Evolutionary conservation across 177 flowering plant genomes (phyloP), one percentile per base, ranked within the genome.

Genomic region (Vitis hybrid): DNA sequence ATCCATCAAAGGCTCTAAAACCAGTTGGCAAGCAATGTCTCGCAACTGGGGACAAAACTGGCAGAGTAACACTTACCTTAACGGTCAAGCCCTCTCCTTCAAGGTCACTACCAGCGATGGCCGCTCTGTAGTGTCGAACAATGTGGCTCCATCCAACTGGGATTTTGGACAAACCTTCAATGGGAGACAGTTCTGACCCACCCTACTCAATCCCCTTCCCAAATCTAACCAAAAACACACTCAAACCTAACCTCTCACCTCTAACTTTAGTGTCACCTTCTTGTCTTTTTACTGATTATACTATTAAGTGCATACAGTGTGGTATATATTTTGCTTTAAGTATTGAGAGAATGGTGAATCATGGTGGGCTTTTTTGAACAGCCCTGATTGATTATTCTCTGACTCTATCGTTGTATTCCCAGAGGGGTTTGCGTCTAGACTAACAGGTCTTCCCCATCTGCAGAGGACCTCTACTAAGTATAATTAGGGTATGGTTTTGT

Each of bases 61-160:
- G 86, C 82, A 80, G 63, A 83, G 83, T 76, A 83, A 80, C 73
- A 62, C 70, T 12, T 73, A 64, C 60, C 75, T 83, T 5, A 74
- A 80, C 57, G 80, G 81, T 6, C 85, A 80, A 59, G 69, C 74
- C 15, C 83, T 80, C 64, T 82, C 85, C 5, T 82, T 82, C 59
- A 78, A 74, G 79, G 81, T 82, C 72, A 78, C 75, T 32, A 79
- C 80, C 49, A 79, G 85, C 52, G 82, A 82, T 58, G 80, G 85
- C 17, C 65, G 71, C 4, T 11, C 77, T 51, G 32, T 75, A 11
- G 60, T 82, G 26, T 66, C 83, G 57, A 74, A 69, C 81, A 80
- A 82, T 56, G 79, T 60, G 11, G 77, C 79, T 62, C 82, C 80
- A 13, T 10, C 82, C 19, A 76, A 70, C 21, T 77, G 81, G 81